Evolutionary conservation across 140 eudicot species (phyloP).

Genomic region (Oenanthe javanica): DNA sequence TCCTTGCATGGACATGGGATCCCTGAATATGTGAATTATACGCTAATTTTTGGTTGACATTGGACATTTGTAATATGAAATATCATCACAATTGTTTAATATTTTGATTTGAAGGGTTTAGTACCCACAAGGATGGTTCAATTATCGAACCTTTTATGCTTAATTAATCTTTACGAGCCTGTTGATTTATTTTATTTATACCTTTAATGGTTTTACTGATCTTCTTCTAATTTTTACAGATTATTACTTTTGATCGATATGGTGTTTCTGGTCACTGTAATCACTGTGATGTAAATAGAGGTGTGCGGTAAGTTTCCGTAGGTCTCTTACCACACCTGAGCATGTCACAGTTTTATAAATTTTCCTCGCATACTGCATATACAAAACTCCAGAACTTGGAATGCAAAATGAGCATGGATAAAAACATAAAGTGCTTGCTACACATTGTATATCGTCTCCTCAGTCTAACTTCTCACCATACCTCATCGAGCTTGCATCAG

Average conservation of each 20-base stretch:
- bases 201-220: background rate
- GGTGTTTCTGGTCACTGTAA: constrained; percentile 97
- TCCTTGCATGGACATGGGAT: background rate
- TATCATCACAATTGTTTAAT: background rate
- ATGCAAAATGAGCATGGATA: background rate
- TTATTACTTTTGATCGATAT: constrained; percentile 70
- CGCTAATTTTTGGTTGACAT: background rate
- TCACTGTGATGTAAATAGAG: constrained; percentile 70
- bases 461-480: background rate
- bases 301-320: constrained; percentile 52
- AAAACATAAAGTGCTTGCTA: background rate
- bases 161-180: background rate
- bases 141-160: background rate
- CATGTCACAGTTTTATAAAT: background rate
- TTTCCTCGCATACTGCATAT: background rate
- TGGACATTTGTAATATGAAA: background rate
- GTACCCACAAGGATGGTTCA: background rate
- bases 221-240: constrained; percentile 25
- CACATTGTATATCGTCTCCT: background rate
- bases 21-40: background rate
- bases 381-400: background rate
- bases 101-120: background rate
- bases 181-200: background rate
- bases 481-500: background rate
- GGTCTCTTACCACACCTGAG: background rate